Conservation (phyloP, 1,139 yeast genomes). For the Debaryomycetaceae sp. region DNA sequence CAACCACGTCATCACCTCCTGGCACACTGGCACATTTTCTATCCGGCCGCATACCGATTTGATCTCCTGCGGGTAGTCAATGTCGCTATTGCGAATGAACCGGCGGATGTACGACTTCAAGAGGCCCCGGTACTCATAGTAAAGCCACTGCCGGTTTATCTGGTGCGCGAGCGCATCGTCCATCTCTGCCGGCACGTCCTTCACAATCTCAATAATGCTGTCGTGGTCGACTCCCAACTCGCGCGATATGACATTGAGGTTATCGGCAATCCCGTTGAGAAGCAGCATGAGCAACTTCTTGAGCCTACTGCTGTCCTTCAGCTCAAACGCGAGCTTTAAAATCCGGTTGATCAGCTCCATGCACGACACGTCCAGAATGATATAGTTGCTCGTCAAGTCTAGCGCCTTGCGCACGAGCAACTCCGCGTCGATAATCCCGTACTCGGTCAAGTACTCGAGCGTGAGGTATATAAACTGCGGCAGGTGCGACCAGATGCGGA, state of each 20-base stretch:
- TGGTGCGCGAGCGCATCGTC: constrained; percentile 13
- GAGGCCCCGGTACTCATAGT: constrained; percentile 33
- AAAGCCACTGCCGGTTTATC: constrained; percentile 32
- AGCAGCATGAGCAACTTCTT: constrained; percentile 20
- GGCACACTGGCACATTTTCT: constrained; percentile 16
- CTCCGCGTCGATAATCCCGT: constrained; percentile 33
- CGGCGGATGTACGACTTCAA: constrained; percentile 30
- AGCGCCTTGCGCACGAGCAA: constrained; percentile 36
- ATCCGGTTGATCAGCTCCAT: constrained; percentile 35
- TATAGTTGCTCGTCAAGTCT: constrained; percentile 19
- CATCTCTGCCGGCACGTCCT: constrained; percentile 13
- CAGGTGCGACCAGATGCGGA: constrained; percentile 70
- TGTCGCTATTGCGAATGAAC: constrained; percentile 11
- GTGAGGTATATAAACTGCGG: constrained; percentile 75
- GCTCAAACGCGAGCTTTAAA: constrained; percentile 11
- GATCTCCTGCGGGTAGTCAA: constrained; percentile 14
- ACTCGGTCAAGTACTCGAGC: constrained; percentile 50
- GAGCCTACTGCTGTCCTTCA: constrained; percentile 7
- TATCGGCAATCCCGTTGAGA: constrained; percentile 23
- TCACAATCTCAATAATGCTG: constrained; percentile 15
- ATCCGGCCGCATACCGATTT: constrained; percentile 11
- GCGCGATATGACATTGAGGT: constrained; percentile 21
- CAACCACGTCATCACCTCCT: constrained; percentile 23
- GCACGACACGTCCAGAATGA: constrained; percentile 34
- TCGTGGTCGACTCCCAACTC: constrained; percentile 14